Base-by-base conservation (phyloP, 129 eudicot genomes). In the Rutidosis leptorrhynchoides region DNA sequence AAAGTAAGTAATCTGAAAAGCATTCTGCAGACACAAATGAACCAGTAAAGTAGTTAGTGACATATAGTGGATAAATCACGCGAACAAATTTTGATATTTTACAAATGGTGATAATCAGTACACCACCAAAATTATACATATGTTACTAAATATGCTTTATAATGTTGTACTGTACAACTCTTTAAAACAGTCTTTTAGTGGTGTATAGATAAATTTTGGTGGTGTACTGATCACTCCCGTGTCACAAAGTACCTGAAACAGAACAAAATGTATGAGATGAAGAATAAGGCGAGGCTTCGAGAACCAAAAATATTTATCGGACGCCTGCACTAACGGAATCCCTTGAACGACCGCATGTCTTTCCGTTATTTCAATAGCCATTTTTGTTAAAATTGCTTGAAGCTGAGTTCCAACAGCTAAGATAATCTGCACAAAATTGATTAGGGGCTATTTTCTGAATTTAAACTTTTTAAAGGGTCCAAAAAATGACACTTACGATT, bases 261-360 rank as follows among this genome's bases (percentile, higher is more conserved):
- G 61, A 3, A 79, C 85, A 40, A 94, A 94, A 66, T 94, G 99
- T 66, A 94, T 87, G 52, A 94, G 81, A 54, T 82, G 76, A 56
- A 93, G 95, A 12, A 94, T 76, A 19, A 94, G 60, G 14, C 71
- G 82, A 6, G 97, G 99, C 58, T 67, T 78, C 58, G 85, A 82
- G 69, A 94, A 94, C 99, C 96, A 94, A 63, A 94, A 94, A 57
- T 84, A 79, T 62, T 77, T 77, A 77, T 94, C 89, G 5, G 92
- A 86, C 69, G 84, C 95, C 78, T 94, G 90, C 17, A 94, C 99
- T 11, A 89, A 93, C 43, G 97, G 99, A 65, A 89, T 82, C 54
- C 99, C 99, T 81, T 86, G 93, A 59, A 94, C 82, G 30, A 94
- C 95, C 20, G 93, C 85, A 42, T 86, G 95, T 54, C 90, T 82